phyloP scores from a whole-genome alignment of 306 rosid genomes.

The Potentilla sterilis region DNA sequence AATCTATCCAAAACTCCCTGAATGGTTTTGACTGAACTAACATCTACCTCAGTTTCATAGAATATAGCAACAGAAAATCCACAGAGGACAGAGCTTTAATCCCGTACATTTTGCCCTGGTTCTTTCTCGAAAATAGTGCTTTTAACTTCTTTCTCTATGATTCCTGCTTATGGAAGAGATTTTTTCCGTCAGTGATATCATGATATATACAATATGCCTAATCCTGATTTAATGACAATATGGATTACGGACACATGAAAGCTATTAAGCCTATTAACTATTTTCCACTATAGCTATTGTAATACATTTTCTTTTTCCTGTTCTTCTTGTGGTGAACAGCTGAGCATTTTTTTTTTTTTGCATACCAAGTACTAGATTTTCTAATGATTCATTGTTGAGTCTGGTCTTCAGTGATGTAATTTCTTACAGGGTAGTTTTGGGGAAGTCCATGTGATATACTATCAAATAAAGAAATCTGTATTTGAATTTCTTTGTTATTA shows the following conservation, averaged over 20 bases:
- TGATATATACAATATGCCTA: background rate
- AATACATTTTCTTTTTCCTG: background rate
- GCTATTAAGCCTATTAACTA: background rate
- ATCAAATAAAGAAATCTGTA: background rate
- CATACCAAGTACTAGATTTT: background rate
- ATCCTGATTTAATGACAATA: background rate
- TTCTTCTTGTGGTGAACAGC: background rate
- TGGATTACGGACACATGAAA: no score
- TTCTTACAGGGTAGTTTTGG: background rate
- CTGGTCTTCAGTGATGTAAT: background rate
- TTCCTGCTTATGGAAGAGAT: background rate
- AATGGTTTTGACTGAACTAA: background rate
- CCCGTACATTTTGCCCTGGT: background rate
- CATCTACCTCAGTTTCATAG: background rate
- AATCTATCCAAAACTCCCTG: background rate
- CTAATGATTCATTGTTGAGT: background rate
- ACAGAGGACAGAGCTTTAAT: background rate
- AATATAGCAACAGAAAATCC: background rate
- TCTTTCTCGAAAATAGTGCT: no score
- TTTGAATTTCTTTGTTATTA: background rate
- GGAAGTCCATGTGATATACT: background rate
- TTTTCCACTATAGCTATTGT: background rate
- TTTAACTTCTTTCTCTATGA: background rate
- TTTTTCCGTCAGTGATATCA: background rate
- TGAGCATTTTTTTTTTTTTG: background rate